Evolutionary conservation across 2,329 filamentous ascomycete genomes (phyloP), one percentile per base, ranked within the genome.

Genomic region (Cytospora schulzeri): DNA sequence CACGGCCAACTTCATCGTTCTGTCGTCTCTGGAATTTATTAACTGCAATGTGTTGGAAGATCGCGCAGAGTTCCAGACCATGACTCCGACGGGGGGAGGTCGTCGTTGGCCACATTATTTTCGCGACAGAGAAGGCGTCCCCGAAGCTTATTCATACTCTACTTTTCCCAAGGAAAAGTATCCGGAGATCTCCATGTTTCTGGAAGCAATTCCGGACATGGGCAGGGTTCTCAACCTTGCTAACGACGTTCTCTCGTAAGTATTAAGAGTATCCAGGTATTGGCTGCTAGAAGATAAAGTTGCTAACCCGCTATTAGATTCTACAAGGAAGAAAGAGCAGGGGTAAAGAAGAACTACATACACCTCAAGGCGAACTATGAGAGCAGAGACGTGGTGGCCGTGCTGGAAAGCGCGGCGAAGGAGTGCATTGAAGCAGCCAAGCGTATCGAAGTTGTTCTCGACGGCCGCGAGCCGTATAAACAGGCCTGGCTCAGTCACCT

Each of bases 101-200:
- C 57, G 48, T 19, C 57, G 57, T 19, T 60, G 57, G 57, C 57
- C 57, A 8, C 48, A 60, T 19, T 60, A 60, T 41, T 60, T 60
- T 11, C 57, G 57, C 12, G 57, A 60, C 24, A 26, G 48, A n/a
- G 48, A 53, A 53, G 57, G 57, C 3, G 57, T 60, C 3, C 57
- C 57, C 8, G 57, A 60, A 9, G 57, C 57, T 4, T 60, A 53
- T 41, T n/a, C 57, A 19, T 60, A 53, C 24, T 60, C 53, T 24
- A 60, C 57, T 6, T 60, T 60, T 24, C 57, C 57, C 22, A 53
- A 53, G 48, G 33, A 14, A 8, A 60, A 31, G 5, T 51, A 60
- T 52, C 57, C 57, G n/a, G 57, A 60, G 11, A 52, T 60, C 1
- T 29, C 38, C 15, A 53, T 41, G 57, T 60, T 38, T n/a, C 31